These are phyloP conservation scores for Venturia pyrina DNA, from an alignment of 2,329 filamentous ascomycete species.

Conservation along the genomic window DNA sequence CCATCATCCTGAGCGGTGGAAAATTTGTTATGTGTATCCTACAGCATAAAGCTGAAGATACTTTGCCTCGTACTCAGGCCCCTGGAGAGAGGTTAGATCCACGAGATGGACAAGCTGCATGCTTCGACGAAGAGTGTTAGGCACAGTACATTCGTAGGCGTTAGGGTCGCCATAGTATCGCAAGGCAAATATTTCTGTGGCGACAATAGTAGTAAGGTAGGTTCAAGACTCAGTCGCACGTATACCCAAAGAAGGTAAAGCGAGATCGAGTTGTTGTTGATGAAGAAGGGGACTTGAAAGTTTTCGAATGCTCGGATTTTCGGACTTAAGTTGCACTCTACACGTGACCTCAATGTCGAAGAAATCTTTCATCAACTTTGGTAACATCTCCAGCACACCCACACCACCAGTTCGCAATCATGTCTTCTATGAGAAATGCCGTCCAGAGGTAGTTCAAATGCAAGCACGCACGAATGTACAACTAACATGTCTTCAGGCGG, in stretches of 20 bases:
- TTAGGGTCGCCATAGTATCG: neutral
- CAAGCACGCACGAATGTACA: neutral
- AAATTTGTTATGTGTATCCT: neutral
- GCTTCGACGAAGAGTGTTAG: neutral
- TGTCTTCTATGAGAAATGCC: slow-evolving; percentile 51
- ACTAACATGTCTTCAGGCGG: slow-evolving; percentile 48
- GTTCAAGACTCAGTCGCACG: neutral
- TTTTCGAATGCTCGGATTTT: neutral
- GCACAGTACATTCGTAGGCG: no score
- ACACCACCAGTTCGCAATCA: slow-evolving; percentile 20
- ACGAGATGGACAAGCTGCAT: neutral
- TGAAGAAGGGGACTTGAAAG: neutral
- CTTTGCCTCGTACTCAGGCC: neutral
- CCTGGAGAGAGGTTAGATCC: neutral
- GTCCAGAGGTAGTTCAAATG: slow-evolving; percentile 44
- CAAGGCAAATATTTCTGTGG: neutral
- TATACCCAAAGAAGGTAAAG: neutral
- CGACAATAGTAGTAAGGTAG: neutral
- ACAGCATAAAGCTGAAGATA: neutral
- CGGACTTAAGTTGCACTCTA: neutral
- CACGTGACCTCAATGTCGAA: neutral
- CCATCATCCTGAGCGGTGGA: neutral
- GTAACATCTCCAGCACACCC: neutral
- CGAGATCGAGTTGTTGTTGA: no score
- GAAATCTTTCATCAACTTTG: neutral